Evolutionary conservation across 2,329 filamentous ascomycete genomes (phyloP).

Genomic region (Ascocoryne sarcoides): DNA sequence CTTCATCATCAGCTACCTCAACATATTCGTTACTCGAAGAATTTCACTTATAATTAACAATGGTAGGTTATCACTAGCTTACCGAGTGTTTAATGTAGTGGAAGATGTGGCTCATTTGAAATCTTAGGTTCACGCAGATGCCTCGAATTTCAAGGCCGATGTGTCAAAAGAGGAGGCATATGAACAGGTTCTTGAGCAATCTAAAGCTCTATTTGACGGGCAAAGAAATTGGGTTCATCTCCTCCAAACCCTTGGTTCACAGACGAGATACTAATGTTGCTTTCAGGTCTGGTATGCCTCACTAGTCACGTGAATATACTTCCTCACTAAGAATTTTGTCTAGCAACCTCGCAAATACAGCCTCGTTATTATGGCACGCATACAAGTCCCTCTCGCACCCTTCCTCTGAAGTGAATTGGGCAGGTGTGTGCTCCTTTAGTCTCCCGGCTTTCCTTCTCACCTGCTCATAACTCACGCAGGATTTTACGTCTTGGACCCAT

Average conservation of each 20-base stretch:
- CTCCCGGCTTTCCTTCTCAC: neutral
- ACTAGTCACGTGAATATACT: constrained; percentile 4
- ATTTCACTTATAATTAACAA: too few species aligned
- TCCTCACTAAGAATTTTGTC: neutral
- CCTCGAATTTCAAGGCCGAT: constrained; percentile 60
- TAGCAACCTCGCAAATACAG: constrained; percentile 69
- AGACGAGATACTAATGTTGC: constrained; percentile 2
- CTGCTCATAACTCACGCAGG: constrained; percentile 39
- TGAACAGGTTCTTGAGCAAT: constrained; percentile 62
- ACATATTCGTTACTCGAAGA: too few species aligned
- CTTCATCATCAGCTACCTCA: too few species aligned
- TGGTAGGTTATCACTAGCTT: too few species aligned
- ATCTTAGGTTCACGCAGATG: constrained; percentile 55
- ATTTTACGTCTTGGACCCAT: constrained; percentile 61
- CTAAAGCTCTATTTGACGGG: constrained; percentile 58
- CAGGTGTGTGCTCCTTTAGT: constrained; percentile 37
- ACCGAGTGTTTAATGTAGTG: too few species aligned
- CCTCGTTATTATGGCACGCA: constrained; percentile 71
- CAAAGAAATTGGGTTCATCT: constrained; percentile 69
- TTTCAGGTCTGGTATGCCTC: constrained; percentile 33
- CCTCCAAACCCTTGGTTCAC: neutral
- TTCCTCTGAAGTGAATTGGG: constrained; percentile 66
- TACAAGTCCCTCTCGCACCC: constrained; percentile 63
- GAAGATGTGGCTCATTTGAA: too few species aligned
- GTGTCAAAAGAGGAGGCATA: constrained; percentile 66